A percentile compares a stretch with the other conserved stretches of the same genome.
Evolutionary conservation across 177 flowering plant species (phyloP).

Genomic region (Telopea speciosissima): DNA sequence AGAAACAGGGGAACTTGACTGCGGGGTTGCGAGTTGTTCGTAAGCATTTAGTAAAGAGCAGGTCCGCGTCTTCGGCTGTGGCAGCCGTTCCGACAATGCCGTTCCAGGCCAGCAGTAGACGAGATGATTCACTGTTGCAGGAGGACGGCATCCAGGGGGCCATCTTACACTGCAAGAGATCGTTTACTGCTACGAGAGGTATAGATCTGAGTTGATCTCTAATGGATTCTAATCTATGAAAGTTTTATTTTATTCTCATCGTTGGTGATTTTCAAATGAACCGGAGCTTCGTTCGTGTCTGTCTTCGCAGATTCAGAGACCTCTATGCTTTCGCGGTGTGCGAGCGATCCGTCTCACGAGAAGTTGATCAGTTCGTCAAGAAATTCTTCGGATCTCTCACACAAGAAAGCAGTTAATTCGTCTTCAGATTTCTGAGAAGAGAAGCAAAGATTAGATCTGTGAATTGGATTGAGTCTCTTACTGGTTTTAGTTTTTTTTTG

Average conservation of each 20-base stretch:
- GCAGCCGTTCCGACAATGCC: constrained; percentile 30
- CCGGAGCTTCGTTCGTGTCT: not conserved
- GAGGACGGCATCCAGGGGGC: constrained; percentile 93
- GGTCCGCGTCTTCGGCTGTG: constrained; percentile 64
- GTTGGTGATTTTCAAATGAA: too few relatives aligned
- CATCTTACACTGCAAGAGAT: constrained; percentile 83
- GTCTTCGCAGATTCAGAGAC: constrained; percentile 27
- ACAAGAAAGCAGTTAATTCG: constrained; percentile 23
- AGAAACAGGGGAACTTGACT: constrained; percentile 42
- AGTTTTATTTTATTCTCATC: too few relatives aligned
- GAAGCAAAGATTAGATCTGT: not conserved
- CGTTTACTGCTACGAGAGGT: constrained; percentile 55
- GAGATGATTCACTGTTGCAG: constrained; percentile 80
- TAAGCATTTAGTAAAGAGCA: constrained; percentile 79
- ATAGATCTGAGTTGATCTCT: constrained; percentile 1
- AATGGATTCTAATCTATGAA: not conserved
- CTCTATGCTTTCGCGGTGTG: constrained; percentile 30
- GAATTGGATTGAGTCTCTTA: too few relatives aligned
- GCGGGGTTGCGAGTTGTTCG: constrained; percentile 57
- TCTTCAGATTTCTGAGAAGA: too few relatives aligned
- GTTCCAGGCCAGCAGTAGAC: constrained; percentile 24
- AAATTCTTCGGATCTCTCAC: constrained; percentile 21
- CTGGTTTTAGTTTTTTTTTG: not conserved
- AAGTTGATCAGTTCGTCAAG: constrained; percentile 17
- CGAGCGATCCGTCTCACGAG: constrained; percentile 35